phyloP scores from a whole-genome alignment of 2,329 filamentous ascomycete genomes.

The Talaromyces sp. region DNA sequence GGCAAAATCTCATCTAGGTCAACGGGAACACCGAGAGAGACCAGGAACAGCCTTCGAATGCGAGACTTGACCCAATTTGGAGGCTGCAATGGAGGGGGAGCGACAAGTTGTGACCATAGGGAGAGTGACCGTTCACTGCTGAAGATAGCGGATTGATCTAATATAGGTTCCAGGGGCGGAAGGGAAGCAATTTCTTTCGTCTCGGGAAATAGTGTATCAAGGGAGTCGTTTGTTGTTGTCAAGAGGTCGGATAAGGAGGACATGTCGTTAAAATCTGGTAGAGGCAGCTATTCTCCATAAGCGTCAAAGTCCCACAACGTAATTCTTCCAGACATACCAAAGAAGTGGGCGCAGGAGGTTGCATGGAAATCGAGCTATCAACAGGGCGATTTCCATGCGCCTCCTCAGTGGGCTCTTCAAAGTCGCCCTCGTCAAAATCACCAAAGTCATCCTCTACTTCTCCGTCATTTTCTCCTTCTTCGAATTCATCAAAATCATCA shows the following conservation, averaged over 20 bases:
- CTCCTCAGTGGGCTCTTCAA: constrained; percentile 47
- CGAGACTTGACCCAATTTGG: constrained; percentile 97
- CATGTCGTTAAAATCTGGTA: constrained; percentile 53
- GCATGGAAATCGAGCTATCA: constrained; percentile 9
- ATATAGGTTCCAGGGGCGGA: constrained; percentile 35
- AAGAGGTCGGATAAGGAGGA: constrained; percentile 41
- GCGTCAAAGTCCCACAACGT: background rate
- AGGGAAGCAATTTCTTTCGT: constrained; percentile 33
- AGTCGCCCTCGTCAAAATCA: constrained; percentile 62
- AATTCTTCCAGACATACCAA: constrained; percentile 37
- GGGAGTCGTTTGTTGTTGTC: constrained; percentile 31
- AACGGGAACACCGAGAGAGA: constrained; percentile 91
- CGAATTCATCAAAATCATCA: constrained; percentile 53
- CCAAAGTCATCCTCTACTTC: constrained; percentile 52
- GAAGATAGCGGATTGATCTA: constrained; percentile 58
- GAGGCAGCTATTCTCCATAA: constrained; percentile 26
- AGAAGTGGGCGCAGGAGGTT: constrained; percentile 30
- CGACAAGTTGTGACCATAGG: constrained; percentile 93
- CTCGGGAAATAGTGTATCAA: constrained; percentile 42
- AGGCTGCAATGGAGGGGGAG: constrained; percentile 87
- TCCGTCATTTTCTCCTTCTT: constrained; percentile 47
- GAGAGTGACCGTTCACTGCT: constrained; percentile 82
- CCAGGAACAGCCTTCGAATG: constrained; percentile 89
- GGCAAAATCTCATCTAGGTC: constrained; percentile 97
- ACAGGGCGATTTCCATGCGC: constrained; percentile 14